These are phyloP conservation scores for Monosporascus sp. DNA, from an alignment of 2,329 filamentous ascomycete species.

Conservation along the genomic window DNA sequence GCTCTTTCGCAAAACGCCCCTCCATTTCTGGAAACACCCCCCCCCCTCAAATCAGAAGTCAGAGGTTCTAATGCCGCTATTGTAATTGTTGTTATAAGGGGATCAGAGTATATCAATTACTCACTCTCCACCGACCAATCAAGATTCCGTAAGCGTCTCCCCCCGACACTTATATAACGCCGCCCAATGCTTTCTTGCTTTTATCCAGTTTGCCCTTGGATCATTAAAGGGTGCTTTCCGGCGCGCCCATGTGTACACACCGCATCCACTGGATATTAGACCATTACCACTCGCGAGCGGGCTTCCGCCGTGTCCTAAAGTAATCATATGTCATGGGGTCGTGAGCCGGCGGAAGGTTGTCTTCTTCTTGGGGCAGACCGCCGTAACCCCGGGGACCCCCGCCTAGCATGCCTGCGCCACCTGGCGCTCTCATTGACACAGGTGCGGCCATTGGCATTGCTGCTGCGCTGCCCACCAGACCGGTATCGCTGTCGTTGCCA, in stretches of 20 bases:
- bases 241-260: neutral
- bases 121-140: too few relatives aligned
- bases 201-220: neutral
- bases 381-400: conserved; percentile 57
- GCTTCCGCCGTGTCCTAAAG: conserved; percentile 33
- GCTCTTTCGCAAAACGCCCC: too few relatives aligned
- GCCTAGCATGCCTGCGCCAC: conserved; percentile 44
- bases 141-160: too few relatives aligned
- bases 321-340: conserved; percentile 53
- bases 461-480: conserved; percentile 49
- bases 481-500: conserved; percentile 48
- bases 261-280: neutral
- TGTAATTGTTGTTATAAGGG: too few relatives aligned
- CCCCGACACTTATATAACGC: neutral
- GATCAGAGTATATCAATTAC: too few relatives aligned
- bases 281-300: neutral
- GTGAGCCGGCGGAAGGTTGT: conserved; percentile 25
- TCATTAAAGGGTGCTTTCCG: neutral
- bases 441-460: conserved; percentile 41
- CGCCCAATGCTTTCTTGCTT: neutral
- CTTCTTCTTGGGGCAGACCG: conserved; percentile 50
- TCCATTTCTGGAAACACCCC: too few relatives aligned
- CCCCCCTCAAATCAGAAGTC: too few relatives aligned
- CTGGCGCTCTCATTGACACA: conserved; percentile 18
- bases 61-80: too few relatives aligned